phyloP scores from a whole-genome alignment of 306 rosid species.

The Rosa chinensis region DNA sequence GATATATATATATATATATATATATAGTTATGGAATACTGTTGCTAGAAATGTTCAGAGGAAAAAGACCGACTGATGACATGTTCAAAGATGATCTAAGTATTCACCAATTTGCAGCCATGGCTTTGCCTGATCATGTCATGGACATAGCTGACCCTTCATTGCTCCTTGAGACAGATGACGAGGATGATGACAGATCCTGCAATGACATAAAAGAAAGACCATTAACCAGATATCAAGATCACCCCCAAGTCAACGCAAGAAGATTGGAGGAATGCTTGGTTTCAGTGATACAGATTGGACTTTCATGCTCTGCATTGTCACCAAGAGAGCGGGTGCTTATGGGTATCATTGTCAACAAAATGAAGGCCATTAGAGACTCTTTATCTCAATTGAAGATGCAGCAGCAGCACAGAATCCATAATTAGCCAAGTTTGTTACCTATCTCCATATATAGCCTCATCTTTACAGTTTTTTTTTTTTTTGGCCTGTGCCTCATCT shows the following conservation, averaged over 20 bases:
- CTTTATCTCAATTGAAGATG: neutral
- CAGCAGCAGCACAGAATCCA: no score
- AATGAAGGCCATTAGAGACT: constrained; percentile 32
- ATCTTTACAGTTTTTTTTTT: no score
- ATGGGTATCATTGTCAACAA: constrained; percentile 32
- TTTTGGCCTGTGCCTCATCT: no score
- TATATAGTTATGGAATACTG: constrained; percentile 36
- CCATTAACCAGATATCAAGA: constrained; percentile 5
- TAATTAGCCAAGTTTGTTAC: no score
- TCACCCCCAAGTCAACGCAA: neutral
- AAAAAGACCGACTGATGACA: constrained; percentile 28
- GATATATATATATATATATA: constrained; percentile 39
- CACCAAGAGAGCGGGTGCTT: constrained; percentile 31
- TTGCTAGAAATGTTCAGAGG: constrained; percentile 31
- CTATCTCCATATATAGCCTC: no score
- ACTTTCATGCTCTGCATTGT: constrained; percentile 37
- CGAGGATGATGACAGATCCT: neutral
- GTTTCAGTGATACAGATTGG: constrained; percentile 44
- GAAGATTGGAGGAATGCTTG: constrained; percentile 32
- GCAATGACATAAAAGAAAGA: constrained; percentile 16
- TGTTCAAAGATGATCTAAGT: constrained; percentile 23
- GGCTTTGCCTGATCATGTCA: constrained; percentile 28
- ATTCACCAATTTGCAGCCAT: constrained; percentile 25
- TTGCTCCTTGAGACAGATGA: constrained; percentile 23
- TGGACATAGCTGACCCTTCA: constrained; percentile 43